A percentile compares a stretch with the other conserved stretches of the same genome.
Conservation (phyloP, 495 filamentous ascomycete species). For the Tuber aestivum region DNA sequence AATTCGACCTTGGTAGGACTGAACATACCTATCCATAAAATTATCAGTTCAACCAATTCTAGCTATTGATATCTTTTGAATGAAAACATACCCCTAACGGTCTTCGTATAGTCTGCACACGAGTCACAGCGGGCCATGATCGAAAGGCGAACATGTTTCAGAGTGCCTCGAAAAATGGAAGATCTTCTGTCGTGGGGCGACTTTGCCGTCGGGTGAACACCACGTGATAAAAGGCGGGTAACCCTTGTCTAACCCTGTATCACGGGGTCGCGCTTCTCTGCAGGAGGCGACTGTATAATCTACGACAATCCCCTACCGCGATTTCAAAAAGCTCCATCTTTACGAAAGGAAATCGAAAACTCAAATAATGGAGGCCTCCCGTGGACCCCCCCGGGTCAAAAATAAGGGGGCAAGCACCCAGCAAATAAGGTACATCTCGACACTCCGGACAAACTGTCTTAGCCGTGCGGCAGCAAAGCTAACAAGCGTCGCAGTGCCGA, state of each 20-base stretch:
- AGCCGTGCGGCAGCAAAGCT: conserved; percentile 14
- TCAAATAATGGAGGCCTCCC: conserved; percentile 76
- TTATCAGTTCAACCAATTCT: background rate
- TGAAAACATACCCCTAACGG: conserved; percentile 17
- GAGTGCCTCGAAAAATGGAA: background rate
- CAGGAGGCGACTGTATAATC: background rate
- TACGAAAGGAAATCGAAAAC: background rate
- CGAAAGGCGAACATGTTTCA: conserved; percentile 31
- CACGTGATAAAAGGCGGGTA: background rate
- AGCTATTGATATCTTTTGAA: background rate
- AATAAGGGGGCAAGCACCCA: conserved; percentile 72
- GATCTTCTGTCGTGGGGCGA: background rate
- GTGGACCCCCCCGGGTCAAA: conserved; percentile 92
- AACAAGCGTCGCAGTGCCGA: conserved; percentile 60
- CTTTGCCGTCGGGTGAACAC: background rate
- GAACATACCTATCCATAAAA: conserved; percentile 4
- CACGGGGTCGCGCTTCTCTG: background rate
- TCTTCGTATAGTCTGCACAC: background rate
- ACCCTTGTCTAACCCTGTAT: background rate
- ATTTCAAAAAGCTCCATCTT: background rate
- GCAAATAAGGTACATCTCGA: conserved; percentile 33
- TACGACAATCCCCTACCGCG: background rate
- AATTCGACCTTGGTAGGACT: conserved; percentile 14
- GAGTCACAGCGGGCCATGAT: conserved; percentile 25
- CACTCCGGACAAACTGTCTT: conserved; percentile 6